Evolutionary conservation across 768 basidiomycete species (phyloP), one percentile per base, ranked within the genome.

Genomic region (Ramaria rubella): DNA sequence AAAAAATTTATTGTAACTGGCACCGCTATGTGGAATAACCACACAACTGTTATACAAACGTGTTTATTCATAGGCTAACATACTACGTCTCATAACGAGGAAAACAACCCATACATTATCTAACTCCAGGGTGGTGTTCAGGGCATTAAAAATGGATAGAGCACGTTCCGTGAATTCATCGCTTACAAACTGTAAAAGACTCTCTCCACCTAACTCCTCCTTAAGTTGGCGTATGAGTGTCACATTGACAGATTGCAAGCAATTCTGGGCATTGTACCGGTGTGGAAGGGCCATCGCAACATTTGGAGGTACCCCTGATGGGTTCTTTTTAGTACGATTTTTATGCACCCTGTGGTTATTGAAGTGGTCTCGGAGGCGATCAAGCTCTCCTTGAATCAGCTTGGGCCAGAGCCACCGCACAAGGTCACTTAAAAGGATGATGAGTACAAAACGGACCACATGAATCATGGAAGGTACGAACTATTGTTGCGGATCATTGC

Each of bases 301-400:
- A 60, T 76, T 70, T 5, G 65, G 66, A 12, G 72, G 72, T 57
- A 65, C 64, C 0, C 69, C 72, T 1, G 70, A 75, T 0, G 73
- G 73, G 2, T 70, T 68, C 0, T 64, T 40, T 58, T 75, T 75
- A 0, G 61, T 51, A 0, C 65, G 66, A 51, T 72, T 63, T 31
- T 68, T 70, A 1, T 68, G 62, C 51, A 70, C 67, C 12, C 49
- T 58, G 3, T 59, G 55, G 2, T 52, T 59, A 58, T 75, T 75
- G 2, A 68, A 54, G 24, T 58, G 52, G 9, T 64, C 52, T 19
- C 59, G 34, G 19, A 52, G 57, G 2, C 59, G 24, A 24, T 61
- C 57, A 4, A 68, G 44, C 5, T 61, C 63, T 8, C 40, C 1
- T 19, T 61, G 59, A 23, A 68, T 23, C 19, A 67, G n/a, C 7